Conservation (phyloP, 345 rosid species). For the Aquilaria malaccensis region DNA sequence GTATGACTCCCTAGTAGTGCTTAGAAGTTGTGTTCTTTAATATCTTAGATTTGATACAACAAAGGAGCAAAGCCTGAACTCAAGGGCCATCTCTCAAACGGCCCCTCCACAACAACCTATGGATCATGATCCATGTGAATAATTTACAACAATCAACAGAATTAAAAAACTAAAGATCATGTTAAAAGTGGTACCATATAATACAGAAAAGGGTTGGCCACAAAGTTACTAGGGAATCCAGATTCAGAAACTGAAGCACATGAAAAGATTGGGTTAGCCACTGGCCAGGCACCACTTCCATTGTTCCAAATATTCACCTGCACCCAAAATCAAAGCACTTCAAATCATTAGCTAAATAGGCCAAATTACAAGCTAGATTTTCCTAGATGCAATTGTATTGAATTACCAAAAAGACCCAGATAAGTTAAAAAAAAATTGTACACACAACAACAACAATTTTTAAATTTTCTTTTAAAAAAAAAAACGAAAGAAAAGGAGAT, state of each 20-base stretch:
- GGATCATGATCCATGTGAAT: no score
- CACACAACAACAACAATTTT: no score
- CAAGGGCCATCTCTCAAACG: no score
- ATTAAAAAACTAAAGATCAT: neutral
- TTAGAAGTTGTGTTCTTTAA: no score
- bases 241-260: conserved; percentile 68
- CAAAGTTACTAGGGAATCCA: conserved; percentile 73
- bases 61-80: neutral
- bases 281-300: conserved; percentile 73
- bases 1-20: no score
- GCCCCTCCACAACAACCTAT: no score
- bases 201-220: conserved; percentile 83
- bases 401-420: conserved; percentile 1
- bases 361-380: no score
- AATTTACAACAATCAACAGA: no score
- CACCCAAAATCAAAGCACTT: conserved; percentile 8
- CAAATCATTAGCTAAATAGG: no score
- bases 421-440: neutral
- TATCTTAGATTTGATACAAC: neutral
- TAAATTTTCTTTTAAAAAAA: neutral
- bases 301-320: conserved; percentile 68
- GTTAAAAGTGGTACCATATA: conserved; percentile 35
- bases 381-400: no score
- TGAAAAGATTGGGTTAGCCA: conserved; percentile 75
- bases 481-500: neutral